These are phyloP conservation scores for Dothiorella sarmentorum DNA, from an alignment of 2,329 filamentous ascomycete species.

Conservation along the genomic window DNA sequence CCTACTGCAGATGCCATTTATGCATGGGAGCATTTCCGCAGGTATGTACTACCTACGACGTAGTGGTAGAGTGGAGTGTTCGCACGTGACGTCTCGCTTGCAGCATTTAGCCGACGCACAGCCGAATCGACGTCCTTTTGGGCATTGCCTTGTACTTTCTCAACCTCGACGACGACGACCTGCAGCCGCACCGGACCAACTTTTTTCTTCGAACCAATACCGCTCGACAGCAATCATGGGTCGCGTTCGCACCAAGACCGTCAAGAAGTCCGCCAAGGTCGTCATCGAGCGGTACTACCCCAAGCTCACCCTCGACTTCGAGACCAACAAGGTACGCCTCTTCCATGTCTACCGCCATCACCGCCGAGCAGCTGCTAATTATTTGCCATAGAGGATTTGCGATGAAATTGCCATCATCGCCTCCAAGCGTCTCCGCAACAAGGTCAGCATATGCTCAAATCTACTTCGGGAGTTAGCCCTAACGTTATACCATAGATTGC, in stretches of 20 bases:
- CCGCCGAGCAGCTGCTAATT: not conserved
- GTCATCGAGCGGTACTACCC: conserved; percentile 87
- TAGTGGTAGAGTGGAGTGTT: too few relatives aligned
- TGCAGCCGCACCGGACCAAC: conserved; percentile 13
- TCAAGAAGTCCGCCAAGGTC: conserved; percentile 94
- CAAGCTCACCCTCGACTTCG: conserved; percentile 97
- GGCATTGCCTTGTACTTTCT: not conserved
- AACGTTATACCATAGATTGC: conserved; percentile 65
- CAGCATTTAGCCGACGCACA: conserved; percentile 12
- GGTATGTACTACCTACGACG: not conserved
- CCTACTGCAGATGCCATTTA: too few relatives aligned
- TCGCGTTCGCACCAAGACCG: conserved; percentile 61
- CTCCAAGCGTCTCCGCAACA: conserved; percentile 98
- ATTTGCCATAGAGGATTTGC: conserved; percentile 66
- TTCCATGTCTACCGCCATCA: too few relatives aligned
- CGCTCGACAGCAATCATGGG: conserved; percentile 46
- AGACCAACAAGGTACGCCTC: conserved; percentile 82
- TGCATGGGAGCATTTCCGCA: too few relatives aligned
- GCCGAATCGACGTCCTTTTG: conserved; percentile 8
- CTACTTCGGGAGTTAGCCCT: conserved; percentile 47
- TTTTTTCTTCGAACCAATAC: not conserved
- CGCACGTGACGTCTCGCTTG: conserved; percentile 17
- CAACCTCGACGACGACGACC: conserved; percentile 18
- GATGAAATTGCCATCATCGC: conserved; percentile 99
- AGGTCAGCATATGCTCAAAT: conserved; percentile 58